Evolutionary conservation across 148 eudicot genomes (phyloP), one percentile per base, ranked within the genome.

Genomic region (Talinum fruticosum): DNA sequence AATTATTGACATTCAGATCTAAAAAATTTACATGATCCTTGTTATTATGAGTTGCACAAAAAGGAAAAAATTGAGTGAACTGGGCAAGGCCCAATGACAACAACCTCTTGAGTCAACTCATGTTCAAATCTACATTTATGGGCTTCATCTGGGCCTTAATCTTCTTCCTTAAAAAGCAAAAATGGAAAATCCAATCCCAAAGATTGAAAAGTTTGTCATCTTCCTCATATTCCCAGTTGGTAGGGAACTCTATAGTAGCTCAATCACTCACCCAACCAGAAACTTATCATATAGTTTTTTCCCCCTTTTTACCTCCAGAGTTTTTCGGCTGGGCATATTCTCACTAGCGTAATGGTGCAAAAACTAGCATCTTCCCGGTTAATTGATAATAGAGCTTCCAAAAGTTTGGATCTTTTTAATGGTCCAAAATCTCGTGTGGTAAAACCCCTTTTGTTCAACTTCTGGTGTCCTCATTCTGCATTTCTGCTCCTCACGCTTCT

Each of bases 401-500:
- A 19, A 67, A 61, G 16, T n/a, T 73, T 53, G 6, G 13, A 10
- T 30, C 29, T 13, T 30, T 73, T 73, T 14, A 51, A 51, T 73
- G 76, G 76, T 24, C 76, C 66, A 53, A 14, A 66, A 29, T 66
- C n/a, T 53, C 14, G 49, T 32, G 37, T 14, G 47, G 7, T 37
- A 37, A 37, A 37, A 37, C 41, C 41, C 41, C 41, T 37, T 8
- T 41, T 41, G 13, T 41, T 41, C 12, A 41, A 41, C 12, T 41
- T n/a, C n/a, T n/a, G n/a, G n/a, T n/a, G n/a, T n/a, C n/a, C n/a
- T n/a, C n/a, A n/a, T n/a, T n/a, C n/a, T n/a, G n/a, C n/a, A n/a
- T n/a, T n/a, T n/a, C n/a, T n/a, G n/a, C 80, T 77, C 67, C 69
- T 78, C 75, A 69, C 47, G 69, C 45, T 29, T 59, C 2, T 33